Conservation (phyloP, 2,329 filamentous ascomycete genomes). For the Beauveria medogensis region DNA sequence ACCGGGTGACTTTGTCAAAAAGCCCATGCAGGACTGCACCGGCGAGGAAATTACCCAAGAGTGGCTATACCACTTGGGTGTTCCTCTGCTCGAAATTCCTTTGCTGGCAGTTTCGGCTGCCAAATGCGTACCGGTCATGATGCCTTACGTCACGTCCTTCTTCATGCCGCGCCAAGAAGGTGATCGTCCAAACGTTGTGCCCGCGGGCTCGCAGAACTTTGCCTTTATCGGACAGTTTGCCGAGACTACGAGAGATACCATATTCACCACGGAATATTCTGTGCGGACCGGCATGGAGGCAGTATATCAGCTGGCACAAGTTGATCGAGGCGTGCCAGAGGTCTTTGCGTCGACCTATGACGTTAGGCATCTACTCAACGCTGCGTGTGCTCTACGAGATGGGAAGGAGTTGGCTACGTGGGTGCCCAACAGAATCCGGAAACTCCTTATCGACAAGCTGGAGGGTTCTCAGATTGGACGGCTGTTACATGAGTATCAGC, state of each 20-base stretch:
- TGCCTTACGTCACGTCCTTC: neutral
- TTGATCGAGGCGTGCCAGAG: neutral
- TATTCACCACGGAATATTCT: conserved; percentile 25
- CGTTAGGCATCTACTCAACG: neutral
- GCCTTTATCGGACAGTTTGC: neutral
- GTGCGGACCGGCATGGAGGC: conserved; percentile 30
- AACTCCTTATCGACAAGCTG: neutral
- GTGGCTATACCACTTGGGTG: neutral
- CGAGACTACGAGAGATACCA: neutral
- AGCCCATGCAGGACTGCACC: neutral
- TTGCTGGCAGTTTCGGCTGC: neutral
- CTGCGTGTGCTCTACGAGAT: neutral
- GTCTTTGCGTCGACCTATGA: neutral
- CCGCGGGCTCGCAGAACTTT: neutral
- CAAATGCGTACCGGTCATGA: neutral
- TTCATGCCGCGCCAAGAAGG: neutral
- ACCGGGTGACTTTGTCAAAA: neutral
- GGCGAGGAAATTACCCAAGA: neutral
- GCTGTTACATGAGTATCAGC: neutral
- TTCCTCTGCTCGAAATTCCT: neutral
- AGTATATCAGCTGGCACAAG: conserved; percentile 17
- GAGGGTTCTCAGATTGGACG: neutral
- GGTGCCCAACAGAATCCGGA: neutral
- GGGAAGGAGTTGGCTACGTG: neutral
- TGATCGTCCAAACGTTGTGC: neutral